These are phyloP conservation scores for Conticribra guillardii DNA, from an alignment of 108 stramenopile genomes.

Conservation along the genomic window DNA sequence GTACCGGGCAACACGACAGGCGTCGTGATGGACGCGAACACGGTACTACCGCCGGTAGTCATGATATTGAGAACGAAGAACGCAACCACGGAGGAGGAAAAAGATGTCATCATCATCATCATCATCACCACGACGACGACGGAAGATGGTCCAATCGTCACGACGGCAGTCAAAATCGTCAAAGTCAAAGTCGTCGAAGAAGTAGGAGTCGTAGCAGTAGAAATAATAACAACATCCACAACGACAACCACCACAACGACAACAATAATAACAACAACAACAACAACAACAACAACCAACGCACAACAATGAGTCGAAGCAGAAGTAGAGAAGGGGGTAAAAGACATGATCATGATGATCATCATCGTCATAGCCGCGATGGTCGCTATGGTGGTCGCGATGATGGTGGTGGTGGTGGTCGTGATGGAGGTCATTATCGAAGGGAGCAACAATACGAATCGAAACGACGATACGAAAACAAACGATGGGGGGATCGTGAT, in stretches of 20 bases:
- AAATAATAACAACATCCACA: no score
- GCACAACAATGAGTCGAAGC: neutral
- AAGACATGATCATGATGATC: constrained; percentile 6
- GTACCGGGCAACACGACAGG: neutral
- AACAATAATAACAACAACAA: no score
- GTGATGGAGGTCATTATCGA: constrained; percentile 2
- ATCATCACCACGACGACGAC: no score
- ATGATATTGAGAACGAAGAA: neutral
- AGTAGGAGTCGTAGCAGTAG: no score
- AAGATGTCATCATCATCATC: no score
- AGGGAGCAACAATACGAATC: no score
- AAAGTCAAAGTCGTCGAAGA: neutral
- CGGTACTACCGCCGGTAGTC: neutral
- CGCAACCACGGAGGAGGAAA: neutral
- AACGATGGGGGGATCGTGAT: no score
- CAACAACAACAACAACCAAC: no score
- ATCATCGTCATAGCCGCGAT: constrained; percentile 25
- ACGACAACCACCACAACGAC: no score
- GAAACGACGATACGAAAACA: no score
- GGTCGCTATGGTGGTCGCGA: constrained; percentile 10
- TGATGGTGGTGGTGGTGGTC: constrained; percentile 3
- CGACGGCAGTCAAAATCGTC: neutral
- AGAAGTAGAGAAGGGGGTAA: neutral
- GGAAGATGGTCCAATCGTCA: no score
- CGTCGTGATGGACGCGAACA: neutral